These are phyloP conservation scores for Eudorina sp. DNA, from an alignment of 139 green algal genomes.

Conservation along the genomic window DNA sequence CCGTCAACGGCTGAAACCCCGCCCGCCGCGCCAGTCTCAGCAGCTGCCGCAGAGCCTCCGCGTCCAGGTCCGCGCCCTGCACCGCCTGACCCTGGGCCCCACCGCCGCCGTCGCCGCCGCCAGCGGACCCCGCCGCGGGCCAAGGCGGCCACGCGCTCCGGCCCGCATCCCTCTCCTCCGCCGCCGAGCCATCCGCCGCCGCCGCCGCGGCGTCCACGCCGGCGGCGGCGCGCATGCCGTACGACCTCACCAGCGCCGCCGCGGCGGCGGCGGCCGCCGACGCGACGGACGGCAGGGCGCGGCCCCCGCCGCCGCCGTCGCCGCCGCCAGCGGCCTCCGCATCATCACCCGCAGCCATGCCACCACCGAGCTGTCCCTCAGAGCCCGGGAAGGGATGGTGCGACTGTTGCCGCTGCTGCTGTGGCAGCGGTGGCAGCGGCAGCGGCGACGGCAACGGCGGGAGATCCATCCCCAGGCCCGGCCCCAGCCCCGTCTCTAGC, in stretches of 20 bases:
- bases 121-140: not conserved
- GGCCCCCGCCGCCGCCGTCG: not conserved
- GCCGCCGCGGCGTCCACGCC: not conserved
- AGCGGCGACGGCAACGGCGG: not conserved
- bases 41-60: slow-evolving; percentile 27
- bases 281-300: not conserved
- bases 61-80: slow-evolving; percentile 22
- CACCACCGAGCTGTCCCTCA: no score
- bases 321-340: not conserved
- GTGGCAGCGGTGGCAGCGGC: not conserved
- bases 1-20: slow-evolving; percentile 21
- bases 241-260: not conserved
- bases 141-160: not conserved
- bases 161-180: not conserved
- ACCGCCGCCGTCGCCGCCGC: not conserved
- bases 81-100: no score
- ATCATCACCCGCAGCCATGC: no score
- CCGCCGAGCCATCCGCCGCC: not conserved
- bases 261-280: not conserved
- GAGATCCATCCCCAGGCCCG: no score
- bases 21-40: slow-evolving; percentile 25
- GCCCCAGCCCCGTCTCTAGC: no score
- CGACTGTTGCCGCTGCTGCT: not conserved
- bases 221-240: not conserved
- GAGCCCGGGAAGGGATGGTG: no score